A percentile compares a stretch with the other conserved stretches of the same genome.
Conservation (phyloP, 2,329 filamentous ascomycete genomes). For the Colletotrichum sp. region DNA sequence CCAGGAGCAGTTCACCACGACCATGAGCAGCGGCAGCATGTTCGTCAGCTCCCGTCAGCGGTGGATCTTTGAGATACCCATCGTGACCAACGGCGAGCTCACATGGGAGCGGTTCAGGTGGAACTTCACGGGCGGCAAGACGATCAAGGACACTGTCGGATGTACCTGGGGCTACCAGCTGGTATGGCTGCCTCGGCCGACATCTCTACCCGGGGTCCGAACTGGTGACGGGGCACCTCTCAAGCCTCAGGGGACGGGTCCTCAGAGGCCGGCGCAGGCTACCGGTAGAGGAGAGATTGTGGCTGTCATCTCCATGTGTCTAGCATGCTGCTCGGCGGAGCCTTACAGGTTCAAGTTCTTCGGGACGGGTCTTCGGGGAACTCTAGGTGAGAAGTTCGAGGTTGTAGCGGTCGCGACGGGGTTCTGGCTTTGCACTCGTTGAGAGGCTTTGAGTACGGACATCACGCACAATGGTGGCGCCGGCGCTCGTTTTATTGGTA, state of each 20-base stretch:
- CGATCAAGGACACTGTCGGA: neutral
- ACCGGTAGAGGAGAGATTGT: neutral
- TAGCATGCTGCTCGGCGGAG: neutral
- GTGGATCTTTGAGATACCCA: neutral
- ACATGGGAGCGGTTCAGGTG: neutral
- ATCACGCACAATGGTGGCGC: too few species aligned
- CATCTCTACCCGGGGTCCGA: accelerated
- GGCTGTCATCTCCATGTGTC: neutral
- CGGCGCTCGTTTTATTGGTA: neutral
- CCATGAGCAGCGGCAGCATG: neutral
- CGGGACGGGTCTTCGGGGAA: neutral
- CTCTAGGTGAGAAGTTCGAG: neutral
- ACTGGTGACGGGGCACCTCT: neutral
- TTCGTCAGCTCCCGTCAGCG: neutral
- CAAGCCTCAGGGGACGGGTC: neutral
- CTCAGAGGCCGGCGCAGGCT: neutral
- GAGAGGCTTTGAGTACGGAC: too few species aligned
- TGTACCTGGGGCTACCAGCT: neutral
- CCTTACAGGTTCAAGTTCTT: neutral
- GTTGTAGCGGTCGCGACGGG: neutral
- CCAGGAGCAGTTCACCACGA: neutral
- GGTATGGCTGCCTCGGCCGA: neutral
- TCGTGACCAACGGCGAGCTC: neutral
- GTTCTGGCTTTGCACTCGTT: neutral
- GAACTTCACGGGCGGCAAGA: neutral